Conservation (phyloP, 2,329 filamentous ascomycete species). For the Colletotrichum tanaceti region DNA sequence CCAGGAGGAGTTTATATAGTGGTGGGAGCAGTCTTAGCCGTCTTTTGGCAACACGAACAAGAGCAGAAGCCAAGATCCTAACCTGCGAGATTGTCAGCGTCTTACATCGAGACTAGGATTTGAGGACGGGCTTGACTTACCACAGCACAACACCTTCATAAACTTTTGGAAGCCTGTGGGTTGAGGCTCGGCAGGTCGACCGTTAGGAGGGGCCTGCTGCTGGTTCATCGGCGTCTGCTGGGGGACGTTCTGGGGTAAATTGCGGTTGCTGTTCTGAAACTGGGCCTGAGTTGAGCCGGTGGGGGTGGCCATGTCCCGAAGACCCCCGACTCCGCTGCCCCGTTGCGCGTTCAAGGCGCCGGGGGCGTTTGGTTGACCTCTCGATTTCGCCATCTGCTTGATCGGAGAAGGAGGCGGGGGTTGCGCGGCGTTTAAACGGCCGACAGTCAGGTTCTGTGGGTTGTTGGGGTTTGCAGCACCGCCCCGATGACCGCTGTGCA, state of each 20-base stretch:
- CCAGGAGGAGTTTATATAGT: conserved; percentile 37
- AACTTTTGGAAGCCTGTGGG: conserved; percentile 90
- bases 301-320: conserved; percentile 82
- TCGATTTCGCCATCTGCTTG: conserved; percentile 82
- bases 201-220: conserved; percentile 63
- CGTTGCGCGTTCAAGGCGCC: conserved; percentile 80
- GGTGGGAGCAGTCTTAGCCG: conserved; percentile 26
- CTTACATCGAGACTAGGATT: too few species aligned
- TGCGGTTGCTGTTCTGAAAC: conserved; percentile 94
- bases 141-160: conserved; percentile 93
- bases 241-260: conserved; percentile 76
- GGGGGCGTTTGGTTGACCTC: conserved; percentile 80
- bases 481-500: conserved; percentile 78
- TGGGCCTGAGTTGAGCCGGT: conserved; percentile 94
- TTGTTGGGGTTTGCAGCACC: conserved; percentile 74
- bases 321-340: conserved; percentile 78
- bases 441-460: conserved; percentile 76
- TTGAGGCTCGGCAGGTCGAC: conserved; percentile 74
- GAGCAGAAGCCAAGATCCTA: conserved; percentile 34
- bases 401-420: conserved; percentile 88
- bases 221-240: conserved; percentile 69
- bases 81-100: conserved; percentile 27
- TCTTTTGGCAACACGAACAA: conserved; percentile 34
- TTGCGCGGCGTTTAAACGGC: conserved; percentile 94
- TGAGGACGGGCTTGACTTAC: conserved; percentile 50